These are phyloP conservation scores for Cordyceps cicadae DNA, from an alignment of 2,329 filamentous ascomycete genomes.

Conservation along the genomic window DNA sequence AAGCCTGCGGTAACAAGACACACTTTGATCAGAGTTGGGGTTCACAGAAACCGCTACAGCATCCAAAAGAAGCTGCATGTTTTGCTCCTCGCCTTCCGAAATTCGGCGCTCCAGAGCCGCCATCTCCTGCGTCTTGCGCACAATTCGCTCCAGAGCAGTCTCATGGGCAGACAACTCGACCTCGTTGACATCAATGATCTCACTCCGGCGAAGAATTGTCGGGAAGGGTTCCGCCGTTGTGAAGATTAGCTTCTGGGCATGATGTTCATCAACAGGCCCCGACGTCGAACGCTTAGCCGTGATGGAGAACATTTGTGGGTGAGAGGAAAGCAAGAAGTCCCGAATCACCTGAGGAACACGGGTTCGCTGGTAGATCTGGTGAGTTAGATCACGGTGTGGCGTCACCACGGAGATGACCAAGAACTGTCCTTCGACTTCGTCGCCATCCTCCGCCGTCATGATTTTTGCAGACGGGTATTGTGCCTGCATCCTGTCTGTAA, in stretches of 20 bases:
- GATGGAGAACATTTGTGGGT: constrained; percentile 70
- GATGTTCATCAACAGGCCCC: constrained; percentile 63
- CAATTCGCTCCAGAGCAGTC: constrained; percentile 83
- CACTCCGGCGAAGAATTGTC: constrained; percentile 79
- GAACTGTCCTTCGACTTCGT: constrained; percentile 86
- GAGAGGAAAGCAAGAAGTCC: constrained; percentile 75
- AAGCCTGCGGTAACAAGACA: constrained; percentile 69
- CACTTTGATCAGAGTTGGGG: constrained; percentile 63
- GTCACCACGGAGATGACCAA: constrained; percentile 73
- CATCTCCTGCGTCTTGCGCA: constrained; percentile 85
- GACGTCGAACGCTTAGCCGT: constrained; percentile 63
- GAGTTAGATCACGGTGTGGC: constrained; percentile 70
- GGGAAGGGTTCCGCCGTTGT: constrained; percentile 81
- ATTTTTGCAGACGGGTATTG: constrained; percentile 82
- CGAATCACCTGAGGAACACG: constrained; percentile 73
- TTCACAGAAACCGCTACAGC: constrained; percentile 72
- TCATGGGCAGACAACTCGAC: constrained; percentile 66
- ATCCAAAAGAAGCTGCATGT: constrained; percentile 61
- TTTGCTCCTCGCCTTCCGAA: constrained; percentile 62
- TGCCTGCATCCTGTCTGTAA: constrained; percentile 86
- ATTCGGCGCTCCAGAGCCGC: constrained; percentile 65
- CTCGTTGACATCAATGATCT: constrained; percentile 64
- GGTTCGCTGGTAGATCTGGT: constrained; percentile 82
- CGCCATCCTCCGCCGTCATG: constrained; percentile 57
- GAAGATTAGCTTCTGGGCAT: constrained; percentile 76